phyloP scores from a whole-genome alignment of 2,329 filamentous ascomycete genomes.

The Xylariales sp. region DNA sequence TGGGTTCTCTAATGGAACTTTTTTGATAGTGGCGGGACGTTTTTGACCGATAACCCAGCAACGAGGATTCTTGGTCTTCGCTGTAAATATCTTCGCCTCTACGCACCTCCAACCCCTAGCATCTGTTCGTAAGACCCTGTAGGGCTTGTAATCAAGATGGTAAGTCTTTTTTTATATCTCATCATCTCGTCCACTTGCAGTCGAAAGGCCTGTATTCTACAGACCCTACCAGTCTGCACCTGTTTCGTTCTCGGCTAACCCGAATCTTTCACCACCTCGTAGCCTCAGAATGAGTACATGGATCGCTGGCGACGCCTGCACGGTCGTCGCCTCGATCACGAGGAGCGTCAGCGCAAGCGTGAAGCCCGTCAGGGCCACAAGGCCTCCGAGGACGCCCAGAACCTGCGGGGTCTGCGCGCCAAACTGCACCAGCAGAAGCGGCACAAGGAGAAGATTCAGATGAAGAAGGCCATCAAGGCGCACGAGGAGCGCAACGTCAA shows the following conservation, averaged over 20 bases:
- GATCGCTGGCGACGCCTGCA: constrained; percentile 6
- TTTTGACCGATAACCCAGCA: no score
- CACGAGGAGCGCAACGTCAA: constrained; percentile 97
- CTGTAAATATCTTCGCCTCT: no score
- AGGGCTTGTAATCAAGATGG: no score
- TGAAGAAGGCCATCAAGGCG: constrained; percentile 89
- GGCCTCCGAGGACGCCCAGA: constrained; percentile 85
- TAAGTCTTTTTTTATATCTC: no score
- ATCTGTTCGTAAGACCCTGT: no score
- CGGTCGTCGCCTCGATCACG: constrained; percentile 63
- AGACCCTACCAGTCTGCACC: no score
- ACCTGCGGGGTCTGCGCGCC: constrained; percentile 82
- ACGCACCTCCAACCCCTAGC: no score
- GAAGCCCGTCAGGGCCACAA: constrained; percentile 86
- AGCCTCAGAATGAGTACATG: constrained; percentile 11
- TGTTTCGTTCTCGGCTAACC: constrained; percentile 9
- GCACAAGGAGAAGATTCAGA: constrained; percentile 96
- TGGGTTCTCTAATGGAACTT: no score
- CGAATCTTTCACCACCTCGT: constrained; percentile 15
- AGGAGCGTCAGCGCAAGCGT: constrained; percentile 85
- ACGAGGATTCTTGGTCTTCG: no score
- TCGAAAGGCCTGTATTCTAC: no score
- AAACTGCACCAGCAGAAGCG: constrained; percentile 93
- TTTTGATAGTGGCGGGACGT: no score
- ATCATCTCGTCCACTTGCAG: no score